These are phyloP conservation scores for Urochloa ruziziensis DNA, from an alignment of 176 grass and related monocot species.

Conservation along the genomic window DNA sequence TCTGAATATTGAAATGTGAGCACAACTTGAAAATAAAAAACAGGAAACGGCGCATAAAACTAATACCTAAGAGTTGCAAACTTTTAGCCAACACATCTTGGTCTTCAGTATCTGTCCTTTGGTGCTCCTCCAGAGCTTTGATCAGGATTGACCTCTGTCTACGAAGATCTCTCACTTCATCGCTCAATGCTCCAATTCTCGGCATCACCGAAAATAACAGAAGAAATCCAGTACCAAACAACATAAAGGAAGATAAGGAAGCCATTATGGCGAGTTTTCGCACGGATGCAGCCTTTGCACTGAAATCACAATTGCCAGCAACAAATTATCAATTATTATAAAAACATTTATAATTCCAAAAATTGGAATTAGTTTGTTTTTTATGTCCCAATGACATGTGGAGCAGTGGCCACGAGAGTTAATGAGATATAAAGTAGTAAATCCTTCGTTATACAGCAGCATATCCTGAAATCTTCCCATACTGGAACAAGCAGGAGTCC, in stretches of 20 bases:
- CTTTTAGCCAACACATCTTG: background rate
- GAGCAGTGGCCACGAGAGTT: no score
- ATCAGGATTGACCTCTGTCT: background rate
- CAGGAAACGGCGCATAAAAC: no score
- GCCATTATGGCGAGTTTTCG: no score
- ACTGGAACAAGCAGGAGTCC: background rate
- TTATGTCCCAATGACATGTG: no score
- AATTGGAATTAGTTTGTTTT: background rate
- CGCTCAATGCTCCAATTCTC: background rate
- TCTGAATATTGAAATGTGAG: no score
- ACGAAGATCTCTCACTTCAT: background rate
- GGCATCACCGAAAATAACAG: background rate
- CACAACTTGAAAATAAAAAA: background rate
- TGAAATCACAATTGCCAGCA: background rate
- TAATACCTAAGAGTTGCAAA: no score
- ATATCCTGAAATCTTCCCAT: background rate
- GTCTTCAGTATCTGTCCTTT: no score
- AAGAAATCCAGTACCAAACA: background rate
- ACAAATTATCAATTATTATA: background rate
- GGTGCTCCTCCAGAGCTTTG: background rate
- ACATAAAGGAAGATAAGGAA: background rate
- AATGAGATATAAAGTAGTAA: background rate
- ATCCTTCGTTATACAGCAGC: background rate
- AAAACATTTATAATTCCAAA: background rate
- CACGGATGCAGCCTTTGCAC: background rate